phyloP scores from a whole-genome alignment of 345 rosid genomes.

The Toxicodendron radicans region DNA sequence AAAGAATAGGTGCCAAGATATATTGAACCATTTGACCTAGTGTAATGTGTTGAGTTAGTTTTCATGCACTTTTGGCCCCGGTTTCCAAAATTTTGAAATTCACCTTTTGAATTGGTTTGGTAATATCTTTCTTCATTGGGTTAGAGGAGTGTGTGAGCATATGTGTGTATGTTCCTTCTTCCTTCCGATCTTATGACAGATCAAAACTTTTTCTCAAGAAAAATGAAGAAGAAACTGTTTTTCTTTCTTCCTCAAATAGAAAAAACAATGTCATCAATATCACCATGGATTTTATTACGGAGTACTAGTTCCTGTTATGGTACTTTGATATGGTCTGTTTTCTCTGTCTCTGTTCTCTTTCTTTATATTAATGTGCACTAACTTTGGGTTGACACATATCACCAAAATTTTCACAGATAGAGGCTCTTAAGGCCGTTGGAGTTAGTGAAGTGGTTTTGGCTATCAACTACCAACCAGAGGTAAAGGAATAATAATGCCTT shows the following conservation, averaged over 20 bases:
- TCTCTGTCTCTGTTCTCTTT: background rate
- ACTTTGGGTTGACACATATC: constrained; percentile 9
- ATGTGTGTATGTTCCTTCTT: background rate
- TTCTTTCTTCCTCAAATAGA: background rate
- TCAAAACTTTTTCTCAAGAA: background rate
- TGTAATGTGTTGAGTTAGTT: background rate
- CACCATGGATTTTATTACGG: background rate
- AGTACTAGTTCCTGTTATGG: background rate
- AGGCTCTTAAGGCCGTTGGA: constrained; percentile 94
- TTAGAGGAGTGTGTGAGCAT: background rate
- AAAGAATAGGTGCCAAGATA: background rate
- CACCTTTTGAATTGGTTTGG: background rate
- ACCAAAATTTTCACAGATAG: constrained; percentile 53
- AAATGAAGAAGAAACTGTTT: background rate
- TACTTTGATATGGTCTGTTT: background rate
- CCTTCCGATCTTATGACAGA: background rate
- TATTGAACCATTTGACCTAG: constrained; percentile 14
- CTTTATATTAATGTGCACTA: background rate
- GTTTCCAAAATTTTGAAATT: constrained; percentile 8
- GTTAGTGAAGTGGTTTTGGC: constrained; percentile 97
- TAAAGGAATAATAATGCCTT: constrained; percentile 20
- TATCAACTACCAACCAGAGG: constrained; percentile 98
- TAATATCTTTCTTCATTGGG: background rate
- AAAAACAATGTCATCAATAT: background rate
- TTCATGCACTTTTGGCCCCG: background rate